These are phyloP conservation scores for Fusarium redolens DNA, from an alignment of 2,329 filamentous ascomycete genomes.

Conservation along the genomic window DNA sequence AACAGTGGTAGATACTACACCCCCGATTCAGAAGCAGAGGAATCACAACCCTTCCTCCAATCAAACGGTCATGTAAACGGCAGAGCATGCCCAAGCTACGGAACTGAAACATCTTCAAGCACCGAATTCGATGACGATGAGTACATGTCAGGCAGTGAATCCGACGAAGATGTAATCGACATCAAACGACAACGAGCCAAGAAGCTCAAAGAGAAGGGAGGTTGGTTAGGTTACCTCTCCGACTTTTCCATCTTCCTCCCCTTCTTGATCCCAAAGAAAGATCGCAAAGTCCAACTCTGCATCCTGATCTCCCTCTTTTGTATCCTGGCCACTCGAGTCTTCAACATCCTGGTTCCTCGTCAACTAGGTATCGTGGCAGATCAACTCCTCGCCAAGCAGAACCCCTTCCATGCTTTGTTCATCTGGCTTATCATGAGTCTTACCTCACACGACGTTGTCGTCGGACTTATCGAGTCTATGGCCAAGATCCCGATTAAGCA, in stretches of 20 bases:
- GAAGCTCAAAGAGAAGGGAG: constrained; percentile 45
- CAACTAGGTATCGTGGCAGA: constrained; percentile 50
- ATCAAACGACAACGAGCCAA: constrained; percentile 45
- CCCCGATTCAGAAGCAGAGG: not conserved
- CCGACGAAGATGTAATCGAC: constrained; percentile 36
- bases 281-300: constrained; percentile 47
- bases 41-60: constrained; percentile 26
- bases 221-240: constrained; percentile 48
- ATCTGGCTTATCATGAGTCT: constrained; percentile 35
- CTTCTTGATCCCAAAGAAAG: constrained; percentile 46
- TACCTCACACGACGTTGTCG: constrained; percentile 6
- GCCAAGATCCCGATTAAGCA: constrained; percentile 51
- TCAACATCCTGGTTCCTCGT: constrained; percentile 48
- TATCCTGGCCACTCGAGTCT: constrained; percentile 38
- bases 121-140: not conserved
- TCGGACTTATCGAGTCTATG: constrained; percentile 37
- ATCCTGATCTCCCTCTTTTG: constrained; percentile 42
- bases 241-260: constrained; percentile 49
- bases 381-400: constrained; percentile 37
- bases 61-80: not conserved
- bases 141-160: constrained; percentile 28
- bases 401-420: constrained; percentile 34
- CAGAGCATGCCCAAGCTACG: constrained; percentile 11
- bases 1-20: not conserved
- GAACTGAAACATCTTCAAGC: constrained; percentile 5